Evolutionary conservation across 331 rosid species (phyloP).

Genomic region (Rosa hybrid): DNA sequence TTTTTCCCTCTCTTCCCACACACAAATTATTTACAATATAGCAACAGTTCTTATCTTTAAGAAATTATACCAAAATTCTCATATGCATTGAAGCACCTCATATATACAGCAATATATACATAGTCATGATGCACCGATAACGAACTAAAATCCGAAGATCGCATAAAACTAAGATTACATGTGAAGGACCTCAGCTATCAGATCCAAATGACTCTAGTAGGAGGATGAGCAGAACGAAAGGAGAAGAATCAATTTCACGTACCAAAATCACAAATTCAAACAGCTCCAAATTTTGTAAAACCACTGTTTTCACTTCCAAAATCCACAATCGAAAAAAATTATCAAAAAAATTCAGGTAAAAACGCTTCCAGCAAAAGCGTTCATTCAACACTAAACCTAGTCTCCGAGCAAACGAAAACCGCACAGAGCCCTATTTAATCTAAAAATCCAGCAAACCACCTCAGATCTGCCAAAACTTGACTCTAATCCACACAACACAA

Average conservation of each 20-base stretch:
- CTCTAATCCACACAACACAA: neutral
- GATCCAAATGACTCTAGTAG: slow-evolving; percentile 14
- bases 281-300: neutral
- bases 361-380: slow-evolving; percentile 10
- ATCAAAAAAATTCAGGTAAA: neutral
- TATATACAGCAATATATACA: neutral
- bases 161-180: neutral
- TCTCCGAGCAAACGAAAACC: neutral
- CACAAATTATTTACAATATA: no score
- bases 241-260: neutral
- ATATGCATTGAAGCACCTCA: neutral
- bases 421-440: neutral
- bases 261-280: neutral
- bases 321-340: neutral
- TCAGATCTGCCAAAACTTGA: neutral
- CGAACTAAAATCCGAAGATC: neutral
- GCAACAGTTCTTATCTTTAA: neutral
- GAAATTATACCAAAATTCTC: neutral
- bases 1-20: no score
- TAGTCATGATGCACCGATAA: neutral
- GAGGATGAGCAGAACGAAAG: neutral
- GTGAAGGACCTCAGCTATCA: neutral
- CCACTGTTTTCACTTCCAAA: neutral
- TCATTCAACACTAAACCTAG: neutral
- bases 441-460: neutral